These are phyloP conservation scores for Lagerstroemia speciosa DNA, from an alignment of 345 rosid species.

Conservation along the genomic window DNA sequence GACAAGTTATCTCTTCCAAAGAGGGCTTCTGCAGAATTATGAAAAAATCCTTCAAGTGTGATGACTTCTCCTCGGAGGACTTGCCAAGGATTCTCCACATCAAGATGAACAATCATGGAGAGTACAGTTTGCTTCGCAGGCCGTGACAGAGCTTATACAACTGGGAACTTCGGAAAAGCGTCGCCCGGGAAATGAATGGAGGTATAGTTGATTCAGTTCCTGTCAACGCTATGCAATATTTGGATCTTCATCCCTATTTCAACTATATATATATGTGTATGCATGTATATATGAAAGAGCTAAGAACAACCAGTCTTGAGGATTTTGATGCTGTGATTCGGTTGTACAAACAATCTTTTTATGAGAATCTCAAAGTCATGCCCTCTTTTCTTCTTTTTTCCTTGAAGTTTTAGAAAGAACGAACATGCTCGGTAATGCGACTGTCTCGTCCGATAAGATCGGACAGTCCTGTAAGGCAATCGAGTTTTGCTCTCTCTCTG, in stretches of 20 bases:
- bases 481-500: no score
- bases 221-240: conserved; percentile 79
- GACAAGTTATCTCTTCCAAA: conserved; percentile 80
- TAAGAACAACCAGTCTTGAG: conserved; percentile 54
- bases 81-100: conserved; percentile 70
- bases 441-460: no score
- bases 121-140: conserved; percentile 57
- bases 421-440: no score
- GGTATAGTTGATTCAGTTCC: conserved; percentile 78
- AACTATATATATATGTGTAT: no score
- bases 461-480: no score
- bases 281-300: conserved; percentile 58
- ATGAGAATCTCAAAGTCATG: no score
- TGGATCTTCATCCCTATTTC: conserved; percentile 73
- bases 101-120: conserved; percentile 73
- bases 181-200: conserved; percentile 89
- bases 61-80: conserved; percentile 65
- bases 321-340: conserved; percentile 66
- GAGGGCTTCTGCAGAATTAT: conserved; percentile 98
- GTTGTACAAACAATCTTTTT: no score
- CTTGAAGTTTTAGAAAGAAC: no score
- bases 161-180: conserved; percentile 67
- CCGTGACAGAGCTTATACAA: conserved; percentile 52
- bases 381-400: no score
- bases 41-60: conserved; percentile 74